Conservation (phyloP, 176 grass and related monocot genomes). For the Urochloa ruziziensis region DNA sequence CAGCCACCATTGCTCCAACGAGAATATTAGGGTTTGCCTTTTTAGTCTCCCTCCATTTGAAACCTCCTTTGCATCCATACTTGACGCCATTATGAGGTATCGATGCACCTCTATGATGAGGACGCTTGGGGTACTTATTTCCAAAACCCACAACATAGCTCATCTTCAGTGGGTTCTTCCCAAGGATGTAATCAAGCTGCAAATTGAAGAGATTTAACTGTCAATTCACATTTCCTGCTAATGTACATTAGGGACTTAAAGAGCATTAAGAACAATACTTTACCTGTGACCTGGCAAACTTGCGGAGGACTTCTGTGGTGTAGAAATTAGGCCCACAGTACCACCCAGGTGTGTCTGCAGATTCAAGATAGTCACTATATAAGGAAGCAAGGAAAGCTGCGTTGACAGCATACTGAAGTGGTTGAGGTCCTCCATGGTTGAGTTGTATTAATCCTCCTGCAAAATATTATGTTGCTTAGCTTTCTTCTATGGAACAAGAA, state of each 20-base stretch:
- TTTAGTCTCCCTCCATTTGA: conserved; percentile 84
- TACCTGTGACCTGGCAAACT: conserved; percentile 86
- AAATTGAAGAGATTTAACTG: conserved; percentile 31
- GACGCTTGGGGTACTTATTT: conserved; percentile 75
- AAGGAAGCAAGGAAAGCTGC: conserved; percentile 90
- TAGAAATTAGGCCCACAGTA: conserved; percentile 94
- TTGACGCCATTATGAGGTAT: conserved; percentile 92
- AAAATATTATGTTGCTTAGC: conserved; percentile 22
- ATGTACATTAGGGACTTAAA: neutral
- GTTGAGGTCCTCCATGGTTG: conserved; percentile 86
- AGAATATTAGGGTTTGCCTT: conserved; percentile 86
- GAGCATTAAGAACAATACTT: conserved; percentile 16
- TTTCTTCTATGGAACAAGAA: neutral
- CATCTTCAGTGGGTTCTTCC: conserved; percentile 87
- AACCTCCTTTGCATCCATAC: conserved; percentile 93
- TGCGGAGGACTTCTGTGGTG: conserved; percentile 75
- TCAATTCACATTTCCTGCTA: conserved; percentile 8
- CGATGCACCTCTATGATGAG: conserved; percentile 86
- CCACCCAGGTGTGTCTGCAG: conserved; percentile 88
- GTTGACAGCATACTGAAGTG: conserved; percentile 87
- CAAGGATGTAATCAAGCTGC: conserved; percentile 89
- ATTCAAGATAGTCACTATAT: conserved; percentile 78
- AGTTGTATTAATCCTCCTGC: conserved; percentile 91
- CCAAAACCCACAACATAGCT: conserved; percentile 82
- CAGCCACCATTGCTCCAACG: conserved; percentile 79